phyloP scores from a whole-genome alignment of 78 protist genomes.

The Dictyostelium purpureum region DNA sequence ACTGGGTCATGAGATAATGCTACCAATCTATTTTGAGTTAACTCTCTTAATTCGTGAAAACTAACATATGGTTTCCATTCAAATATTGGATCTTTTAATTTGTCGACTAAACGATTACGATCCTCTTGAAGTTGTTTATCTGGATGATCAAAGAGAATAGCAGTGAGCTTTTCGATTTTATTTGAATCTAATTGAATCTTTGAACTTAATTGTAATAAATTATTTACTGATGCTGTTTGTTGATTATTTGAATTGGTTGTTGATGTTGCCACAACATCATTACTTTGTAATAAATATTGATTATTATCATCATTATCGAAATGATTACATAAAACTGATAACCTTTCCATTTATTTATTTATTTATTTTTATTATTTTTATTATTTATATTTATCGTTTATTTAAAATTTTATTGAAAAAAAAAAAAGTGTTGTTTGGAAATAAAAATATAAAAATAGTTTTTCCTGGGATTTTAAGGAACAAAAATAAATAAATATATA shows the following conservation, averaged over 20 bases:
- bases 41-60: slow-evolving; percentile 26
- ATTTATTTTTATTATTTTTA: background rate
- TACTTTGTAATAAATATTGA: background rate
- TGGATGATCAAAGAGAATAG: slow-evolving; percentile 31
- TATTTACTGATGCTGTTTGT: slow-evolving; percentile 2
- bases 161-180: slow-evolving; percentile 27
- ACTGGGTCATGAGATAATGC: background rate
- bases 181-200: background rate
- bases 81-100: slow-evolving; percentile 71
- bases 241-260: background rate
- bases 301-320: background rate
- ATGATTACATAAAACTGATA: slow-evolving; percentile 23
- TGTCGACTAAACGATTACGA: slow-evolving; percentile 9
- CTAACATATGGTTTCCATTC: slow-evolving; percentile 32
- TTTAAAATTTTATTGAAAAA: background rate
- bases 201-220: background rate
- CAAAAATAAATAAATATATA: no score
- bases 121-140: background rate
- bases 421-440: background rate
- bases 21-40: slow-evolving; percentile 36
- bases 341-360: slow-evolving; percentile 8
- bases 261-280: background rate
- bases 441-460: no score
- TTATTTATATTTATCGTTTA: background rate
- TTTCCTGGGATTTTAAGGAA: no score